Conservation (phyloP, 331 rosid species). For the Stylosanthes scabra region DNA sequence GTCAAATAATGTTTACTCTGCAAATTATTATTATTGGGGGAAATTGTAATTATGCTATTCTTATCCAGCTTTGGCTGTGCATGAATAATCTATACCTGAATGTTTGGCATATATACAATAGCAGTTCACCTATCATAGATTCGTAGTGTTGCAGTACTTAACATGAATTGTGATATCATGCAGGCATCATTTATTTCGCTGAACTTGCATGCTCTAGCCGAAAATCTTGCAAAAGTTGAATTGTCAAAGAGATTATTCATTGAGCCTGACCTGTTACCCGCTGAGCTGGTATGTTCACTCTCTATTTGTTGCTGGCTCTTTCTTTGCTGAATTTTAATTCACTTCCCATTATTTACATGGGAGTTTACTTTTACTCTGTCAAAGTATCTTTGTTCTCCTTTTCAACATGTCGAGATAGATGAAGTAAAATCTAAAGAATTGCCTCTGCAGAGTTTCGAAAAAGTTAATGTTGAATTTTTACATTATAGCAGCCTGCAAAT, state of each 20-base stretch:
- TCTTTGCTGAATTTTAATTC: slow-evolving; percentile 20
- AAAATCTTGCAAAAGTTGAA: slow-evolving; percentile 67
- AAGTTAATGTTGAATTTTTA: neutral
- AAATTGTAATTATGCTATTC: slow-evolving; percentile 2
- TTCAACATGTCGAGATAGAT: slow-evolving; percentile 10
- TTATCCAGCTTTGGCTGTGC: neutral
- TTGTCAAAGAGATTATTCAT: slow-evolving; percentile 78
- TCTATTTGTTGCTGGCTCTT: slow-evolving; percentile 18
- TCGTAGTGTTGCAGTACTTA: slow-evolving; percentile 18
- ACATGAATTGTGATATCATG: slow-evolving; percentile 33
- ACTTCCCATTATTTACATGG: slow-evolving; percentile 1
- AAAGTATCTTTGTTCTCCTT: neutral
- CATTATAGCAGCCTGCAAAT: slow-evolving; percentile 4
- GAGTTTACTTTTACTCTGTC: neutral
- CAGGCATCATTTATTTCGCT: slow-evolving; percentile 82
- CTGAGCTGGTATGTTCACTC: slow-evolving; percentile 72
- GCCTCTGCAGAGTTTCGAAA: slow-evolving; percentile 3
- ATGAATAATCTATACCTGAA: neutral
- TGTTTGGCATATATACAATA: neutral
- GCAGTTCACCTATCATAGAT: slow-evolving; percentile 9
- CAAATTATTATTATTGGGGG: slow-evolving; percentile 16
- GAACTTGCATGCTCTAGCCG: slow-evolving; percentile 79
- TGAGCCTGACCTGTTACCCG: slow-evolving; percentile 70
- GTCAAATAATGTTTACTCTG: neutral
- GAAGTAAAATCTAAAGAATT: neutral